Conservation (phyloP, 495 filamentous ascomycete genomes). For the Penicillium mononematosum region DNA sequence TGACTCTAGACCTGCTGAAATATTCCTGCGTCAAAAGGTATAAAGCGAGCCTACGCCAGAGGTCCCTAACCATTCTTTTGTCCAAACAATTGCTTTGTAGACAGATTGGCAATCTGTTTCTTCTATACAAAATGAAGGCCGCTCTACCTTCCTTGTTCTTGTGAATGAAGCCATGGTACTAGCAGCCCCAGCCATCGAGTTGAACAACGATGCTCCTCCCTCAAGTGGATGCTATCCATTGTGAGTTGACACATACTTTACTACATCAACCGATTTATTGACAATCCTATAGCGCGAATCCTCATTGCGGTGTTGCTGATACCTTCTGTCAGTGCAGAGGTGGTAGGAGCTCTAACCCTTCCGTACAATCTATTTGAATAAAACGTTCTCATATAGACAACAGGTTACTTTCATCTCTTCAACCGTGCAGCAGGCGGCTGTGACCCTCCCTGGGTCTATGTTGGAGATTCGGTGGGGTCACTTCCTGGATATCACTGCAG, state of each 20-base stretch:
- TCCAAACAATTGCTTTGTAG: neutral
- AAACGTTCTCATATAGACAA: neutral
- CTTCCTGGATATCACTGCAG: neutral
- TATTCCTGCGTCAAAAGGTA: neutral
- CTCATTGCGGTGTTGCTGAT: neutral
- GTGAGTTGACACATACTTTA: neutral
- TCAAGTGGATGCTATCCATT: neutral
- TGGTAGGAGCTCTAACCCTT: neutral
- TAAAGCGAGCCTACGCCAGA: neutral
- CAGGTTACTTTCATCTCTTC: neutral
- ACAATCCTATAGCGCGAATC: neutral
- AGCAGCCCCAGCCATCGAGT: neutral
- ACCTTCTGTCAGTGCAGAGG: neutral
- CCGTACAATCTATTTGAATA: neutral
- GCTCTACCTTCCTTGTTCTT: neutral
- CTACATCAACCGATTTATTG: neutral
- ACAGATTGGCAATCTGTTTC: neutral
- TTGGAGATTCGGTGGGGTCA: neutral
- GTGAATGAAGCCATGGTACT: neutral
- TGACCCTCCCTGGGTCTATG: neutral
- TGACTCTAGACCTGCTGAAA: neutral
- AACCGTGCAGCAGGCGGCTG: neutral
- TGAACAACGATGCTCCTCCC: neutral
- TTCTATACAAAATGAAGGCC: neutral
- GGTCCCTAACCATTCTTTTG: neutral